Evolutionary conservation across 768 basidiomycete species (phyloP), one percentile per base, ranked within the genome.

Genomic region (Naganishia onofrii): DNA sequence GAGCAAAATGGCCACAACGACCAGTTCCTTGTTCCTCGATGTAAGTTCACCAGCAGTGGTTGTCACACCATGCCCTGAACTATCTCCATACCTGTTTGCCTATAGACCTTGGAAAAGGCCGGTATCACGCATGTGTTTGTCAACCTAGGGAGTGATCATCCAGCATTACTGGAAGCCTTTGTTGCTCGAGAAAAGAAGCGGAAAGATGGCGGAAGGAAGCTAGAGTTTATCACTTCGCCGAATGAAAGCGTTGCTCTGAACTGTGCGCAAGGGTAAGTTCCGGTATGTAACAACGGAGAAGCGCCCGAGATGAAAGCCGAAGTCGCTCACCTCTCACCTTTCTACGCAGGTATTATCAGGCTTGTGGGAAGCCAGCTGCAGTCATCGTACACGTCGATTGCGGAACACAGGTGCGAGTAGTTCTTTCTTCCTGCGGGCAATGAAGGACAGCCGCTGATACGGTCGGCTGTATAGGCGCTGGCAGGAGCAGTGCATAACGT

Each of bases 81-180:
- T 7, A 2, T 42, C 2, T 15, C 2, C 9, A 42, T 42, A 17
- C 42, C 7, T 42, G 15, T 15, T 7, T 53, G 3, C 29, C 15
- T 9, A 53, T 32, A 56, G 55, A 56, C 32, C 4, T 21, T 56
- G 29, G 55, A 56, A 15, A 56, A 56, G 21, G 55, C 55, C 12
- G 36, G 88, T 1, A 86, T 90, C 42, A 88, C 87, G 0, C 87
- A 89, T 76, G 85, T 85, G 10, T 89, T 89, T 74, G 88, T 87
- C 21, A 90, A 90, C 81, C 89, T 89, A 87, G 89, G 89, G 0
- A 88, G 87, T 0, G 89, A 90, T 73, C 89, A 90, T 73, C 87
- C 88, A 0, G 88, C 86, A 0, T 77, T 90, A 17, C 83, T 90
- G 29, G 89, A 90, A 73, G 89, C 89, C 34, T 83, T 90, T 12